These are phyloP conservation scores for Trypanosoma cruzi DNA, from an alignment of 208 protist genomes.

Conservation along the genomic window DNA sequence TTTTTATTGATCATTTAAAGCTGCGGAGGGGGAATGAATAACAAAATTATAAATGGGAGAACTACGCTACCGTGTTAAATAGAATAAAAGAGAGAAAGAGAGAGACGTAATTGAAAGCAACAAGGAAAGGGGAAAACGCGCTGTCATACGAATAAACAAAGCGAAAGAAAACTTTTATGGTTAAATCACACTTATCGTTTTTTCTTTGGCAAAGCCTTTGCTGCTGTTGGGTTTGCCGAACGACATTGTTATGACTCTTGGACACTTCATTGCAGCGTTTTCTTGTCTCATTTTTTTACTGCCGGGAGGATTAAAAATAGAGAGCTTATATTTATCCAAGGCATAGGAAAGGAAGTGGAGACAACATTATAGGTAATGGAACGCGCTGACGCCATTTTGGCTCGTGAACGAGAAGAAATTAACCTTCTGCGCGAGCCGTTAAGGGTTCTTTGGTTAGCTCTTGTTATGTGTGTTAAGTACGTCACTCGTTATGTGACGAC, in stretches of 20 bases:
- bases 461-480: conserved; percentile 28
- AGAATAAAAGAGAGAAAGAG: not conserved
- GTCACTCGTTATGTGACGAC: conserved; percentile 20
- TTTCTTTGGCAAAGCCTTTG: too few relatives aligned
- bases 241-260: not conserved
- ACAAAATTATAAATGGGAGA: conserved; percentile 3
- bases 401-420: conserved; percentile 40
- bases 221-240: not conserved
- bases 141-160: not conserved
- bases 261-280: not conserved
- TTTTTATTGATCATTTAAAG: not conserved
- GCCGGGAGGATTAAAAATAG: not conserved
- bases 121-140: conserved; percentile 5
- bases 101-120: not conserved
- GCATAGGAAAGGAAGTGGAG: not conserved
- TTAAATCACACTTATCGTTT: not conserved
- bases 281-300: not conserved
- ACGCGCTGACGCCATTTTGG: conserved; percentile 35
- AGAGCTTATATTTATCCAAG: not conserved
- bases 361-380: conserved; percentile 29
- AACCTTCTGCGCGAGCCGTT: conserved; percentile 46
- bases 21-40: not conserved
- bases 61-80: conserved; percentile 4
- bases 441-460: conserved; percentile 38
- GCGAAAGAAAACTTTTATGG: not conserved